A percentile compares a stretch with the other conserved stretches of the same genome.
Conservation (phyloP, 2,329 filamentous ascomycete species). For the Coniosporium tulheliwenetii region DNA sequence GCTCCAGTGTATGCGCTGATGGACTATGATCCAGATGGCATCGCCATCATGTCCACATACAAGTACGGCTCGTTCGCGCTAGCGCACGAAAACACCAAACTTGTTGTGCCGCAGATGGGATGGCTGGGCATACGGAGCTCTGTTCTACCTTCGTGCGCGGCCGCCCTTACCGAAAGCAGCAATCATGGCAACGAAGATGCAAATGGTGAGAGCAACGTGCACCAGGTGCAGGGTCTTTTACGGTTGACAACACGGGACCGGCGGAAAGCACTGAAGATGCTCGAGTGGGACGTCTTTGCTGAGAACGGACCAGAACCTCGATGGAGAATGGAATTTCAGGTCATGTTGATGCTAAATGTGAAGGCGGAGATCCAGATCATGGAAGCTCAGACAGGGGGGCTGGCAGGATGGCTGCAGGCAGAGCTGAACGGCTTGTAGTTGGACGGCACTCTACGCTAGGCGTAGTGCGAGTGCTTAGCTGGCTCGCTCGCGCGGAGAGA, state of each 20-base stretch:
- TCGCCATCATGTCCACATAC: constrained; percentile 61
- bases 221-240: constrained; percentile 27
- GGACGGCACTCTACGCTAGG: too few relatives aligned
- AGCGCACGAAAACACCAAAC: constrained; percentile 38
- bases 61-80: constrained; percentile 50
- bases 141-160: constrained; percentile 11
- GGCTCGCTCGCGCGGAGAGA: too few relatives aligned
- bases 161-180: too few relatives aligned
- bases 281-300: constrained; percentile 26
- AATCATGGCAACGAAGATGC: too few relatives aligned
- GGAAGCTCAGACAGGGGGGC: constrained; percentile 25
- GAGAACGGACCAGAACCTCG: constrained; percentile 19
- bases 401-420: constrained; percentile 14
- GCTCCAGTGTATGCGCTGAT: constrained; percentile 47
- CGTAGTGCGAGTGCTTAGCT: too few relatives aligned
- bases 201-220: constrained; percentile 3
- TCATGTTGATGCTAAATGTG: constrained; percentile 56
- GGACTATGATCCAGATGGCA: constrained; percentile 63
- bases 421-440: too few relatives aligned
- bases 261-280: constrained; percentile 36
- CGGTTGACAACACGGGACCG: constrained; percentile 41
- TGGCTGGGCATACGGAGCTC: constrained; percentile 49
- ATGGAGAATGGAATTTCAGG: constrained; percentile 44
- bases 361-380: constrained; percentile 68
- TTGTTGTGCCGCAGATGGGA: constrained; percentile 33